phyloP scores from a whole-genome alignment of 257 asterid species.

The Rauvolfia tetraphylla region DNA sequence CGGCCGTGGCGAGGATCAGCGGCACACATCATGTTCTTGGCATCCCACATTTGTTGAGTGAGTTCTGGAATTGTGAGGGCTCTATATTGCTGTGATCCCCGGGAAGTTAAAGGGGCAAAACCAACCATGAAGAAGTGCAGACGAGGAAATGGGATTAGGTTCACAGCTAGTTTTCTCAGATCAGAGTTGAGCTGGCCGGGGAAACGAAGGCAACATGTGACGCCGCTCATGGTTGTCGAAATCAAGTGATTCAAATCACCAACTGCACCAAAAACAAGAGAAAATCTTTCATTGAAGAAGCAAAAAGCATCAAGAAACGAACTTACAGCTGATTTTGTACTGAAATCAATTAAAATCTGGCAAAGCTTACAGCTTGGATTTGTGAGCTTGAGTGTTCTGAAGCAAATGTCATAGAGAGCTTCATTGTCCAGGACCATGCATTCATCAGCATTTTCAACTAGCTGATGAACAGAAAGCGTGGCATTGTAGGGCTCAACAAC shows the following conservation, averaged over 20 bases:
- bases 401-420: conserved; percentile 74
- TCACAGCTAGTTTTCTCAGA: conserved; percentile 67
- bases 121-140: conserved; percentile 82
- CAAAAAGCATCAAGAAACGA: not conserved
- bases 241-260: conserved; percentile 75
- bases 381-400: conserved; percentile 76
- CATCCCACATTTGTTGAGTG: conserved; percentile 82
- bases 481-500: conserved; percentile 82
- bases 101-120: conserved; percentile 63
- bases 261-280: conserved; percentile 34
- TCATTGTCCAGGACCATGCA: conserved; percentile 76
- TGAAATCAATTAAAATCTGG: not conserved
- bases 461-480: conserved; percentile 70
- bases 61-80: conserved; percentile 69
- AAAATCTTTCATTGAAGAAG: not conserved
- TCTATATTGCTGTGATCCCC: conserved; percentile 68
- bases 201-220: conserved; percentile 70
- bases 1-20: conserved; percentile 80
- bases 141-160: conserved; percentile 66
- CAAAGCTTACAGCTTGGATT: conserved; percentile 70
- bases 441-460: conserved; percentile 75
- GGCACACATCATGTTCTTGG: conserved; percentile 79
- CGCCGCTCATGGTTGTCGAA: conserved; percentile 75
- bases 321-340: not conserved
- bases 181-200: conserved; percentile 74